Evolutionary conservation across 1,284 basidiomycete genomes (phyloP).

Genomic region (Melanopsichium pennsylvanicum): DNA sequence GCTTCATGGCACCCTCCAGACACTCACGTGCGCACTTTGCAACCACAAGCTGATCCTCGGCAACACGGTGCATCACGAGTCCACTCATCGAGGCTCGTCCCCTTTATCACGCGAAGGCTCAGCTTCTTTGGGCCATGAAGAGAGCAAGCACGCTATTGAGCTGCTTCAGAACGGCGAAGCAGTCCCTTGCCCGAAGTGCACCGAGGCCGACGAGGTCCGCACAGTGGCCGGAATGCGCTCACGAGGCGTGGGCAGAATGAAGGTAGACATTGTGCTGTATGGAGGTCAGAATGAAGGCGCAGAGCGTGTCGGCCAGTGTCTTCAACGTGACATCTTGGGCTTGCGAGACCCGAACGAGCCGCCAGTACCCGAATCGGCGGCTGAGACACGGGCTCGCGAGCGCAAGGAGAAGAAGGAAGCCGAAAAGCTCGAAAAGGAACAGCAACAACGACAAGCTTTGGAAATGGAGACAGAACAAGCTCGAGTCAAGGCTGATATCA

Average conservation of each 20-base stretch:
- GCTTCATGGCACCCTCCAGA: slow-evolving; percentile 83
- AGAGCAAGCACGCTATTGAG: slow-evolving; percentile 47
- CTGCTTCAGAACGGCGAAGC: slow-evolving; percentile 70
- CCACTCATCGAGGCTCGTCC: slow-evolving; percentile 18
- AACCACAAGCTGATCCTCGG: slow-evolving; percentile 69
- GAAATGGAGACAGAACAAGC: slow-evolving; percentile 10
- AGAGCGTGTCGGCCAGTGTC: slow-evolving; percentile 73
- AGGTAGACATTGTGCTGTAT: slow-evolving; percentile 88
- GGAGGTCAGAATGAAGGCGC: slow-evolving; percentile 86
- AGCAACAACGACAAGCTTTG: slow-evolving; percentile 6
- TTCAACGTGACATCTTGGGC: slow-evolving; percentile 62
- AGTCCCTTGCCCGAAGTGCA: slow-evolving; percentile 82
- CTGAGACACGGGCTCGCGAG: slow-evolving; percentile 50
- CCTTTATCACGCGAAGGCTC: slow-evolving; percentile 32
- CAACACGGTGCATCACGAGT: slow-evolving; percentile 29
- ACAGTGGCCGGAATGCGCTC: slow-evolving; percentile 80
- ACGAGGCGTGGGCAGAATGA: slow-evolving; percentile 79
- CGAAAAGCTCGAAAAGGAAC: slow-evolving; percentile 9
- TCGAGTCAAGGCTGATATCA: slow-evolving; percentile 10
- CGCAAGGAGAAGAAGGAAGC: slow-evolving; percentile 42
- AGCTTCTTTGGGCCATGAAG: slow-evolving; percentile 30
- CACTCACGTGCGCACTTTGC: slow-evolving; percentile 83
- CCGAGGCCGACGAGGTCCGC: slow-evolving; percentile 75
- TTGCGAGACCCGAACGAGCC: slow-evolving; percentile 61
- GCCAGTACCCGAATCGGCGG: slow-evolving; percentile 55